phyloP scores from a whole-genome alignment of 768 basidiomycete genomes.

The Boletus patriciae region DNA sequence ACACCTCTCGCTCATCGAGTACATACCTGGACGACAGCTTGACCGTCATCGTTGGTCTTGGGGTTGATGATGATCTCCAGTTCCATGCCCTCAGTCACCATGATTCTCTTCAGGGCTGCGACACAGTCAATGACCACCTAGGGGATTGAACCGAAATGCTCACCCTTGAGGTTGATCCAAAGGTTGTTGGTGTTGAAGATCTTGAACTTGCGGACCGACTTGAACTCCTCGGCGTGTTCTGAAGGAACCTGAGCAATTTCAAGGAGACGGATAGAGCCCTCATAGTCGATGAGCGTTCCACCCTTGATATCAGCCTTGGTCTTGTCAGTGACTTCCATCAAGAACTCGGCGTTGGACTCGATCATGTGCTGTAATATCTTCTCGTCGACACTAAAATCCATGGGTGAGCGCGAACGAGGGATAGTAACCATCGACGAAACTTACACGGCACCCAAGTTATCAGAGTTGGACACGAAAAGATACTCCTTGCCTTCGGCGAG shows the following conservation, averaged over 20 bases:
- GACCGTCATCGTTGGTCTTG: conserved; percentile 67
- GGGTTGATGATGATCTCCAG: conserved; percentile 81
- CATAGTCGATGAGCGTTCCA: conserved; percentile 69
- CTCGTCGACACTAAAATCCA: conserved; percentile 55
- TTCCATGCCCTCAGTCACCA: conserved; percentile 66
- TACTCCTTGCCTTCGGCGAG: conserved; percentile 73
- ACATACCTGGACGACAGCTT: conserved; percentile 62
- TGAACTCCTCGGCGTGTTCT: conserved; percentile 75
- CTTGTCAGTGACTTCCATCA: conserved; percentile 82
- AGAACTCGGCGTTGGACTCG: conserved; percentile 60
- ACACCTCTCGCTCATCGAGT: neutral
- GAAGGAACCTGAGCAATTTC: conserved; percentile 75
- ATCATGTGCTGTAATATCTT: conserved; percentile 69
- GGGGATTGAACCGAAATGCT: conserved; percentile 4
- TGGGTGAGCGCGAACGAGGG: conserved; percentile 1
- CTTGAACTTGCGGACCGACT: conserved; percentile 76
- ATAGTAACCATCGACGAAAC: conserved; percentile 13
- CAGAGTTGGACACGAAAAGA: conserved; percentile 77
- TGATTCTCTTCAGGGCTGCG: conserved; percentile 68
- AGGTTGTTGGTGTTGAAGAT: conserved; percentile 76
- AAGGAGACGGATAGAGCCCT: conserved; percentile 65
- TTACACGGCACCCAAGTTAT: conserved; percentile 68
- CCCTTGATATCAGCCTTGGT: conserved; percentile 80
- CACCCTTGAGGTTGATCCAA: conserved; percentile 54
- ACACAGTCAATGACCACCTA: conserved; percentile 1